phyloP scores from a whole-genome alignment of 2,329 filamentous ascomycete species.

The Ophiostoma perfectum region DNA sequence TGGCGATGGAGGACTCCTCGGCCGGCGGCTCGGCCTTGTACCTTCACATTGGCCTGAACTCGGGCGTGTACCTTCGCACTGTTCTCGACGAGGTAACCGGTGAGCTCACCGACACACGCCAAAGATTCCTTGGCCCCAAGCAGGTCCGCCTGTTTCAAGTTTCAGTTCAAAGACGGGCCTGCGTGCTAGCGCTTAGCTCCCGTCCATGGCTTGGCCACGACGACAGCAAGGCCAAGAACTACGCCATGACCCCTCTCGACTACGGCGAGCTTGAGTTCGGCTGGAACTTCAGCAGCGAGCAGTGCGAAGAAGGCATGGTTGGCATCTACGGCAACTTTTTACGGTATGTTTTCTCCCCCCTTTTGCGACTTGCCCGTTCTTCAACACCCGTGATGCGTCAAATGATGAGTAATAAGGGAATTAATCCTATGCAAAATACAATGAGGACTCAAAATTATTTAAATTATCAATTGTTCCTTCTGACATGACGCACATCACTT shows the following conservation, averaged over 20 bases:
- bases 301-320: constrained; percentile 89
- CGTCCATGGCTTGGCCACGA: constrained; percentile 95
- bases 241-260: constrained; percentile 86
- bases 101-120: constrained; percentile 88
- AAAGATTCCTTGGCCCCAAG: constrained; percentile 88
- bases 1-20: constrained; percentile 91
- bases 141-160: constrained; percentile 86
- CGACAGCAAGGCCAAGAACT: constrained; percentile 77
- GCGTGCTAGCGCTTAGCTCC: constrained; percentile 84
- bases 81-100: constrained; percentile 93
- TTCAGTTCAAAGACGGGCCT: constrained; percentile 76
- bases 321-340: constrained; percentile 85
- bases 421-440: constrained; percentile 46
- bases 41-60: constrained; percentile 91
- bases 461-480: constrained; percentile 90
- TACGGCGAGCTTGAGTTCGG: constrained; percentile 87
- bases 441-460: constrained; percentile 52
- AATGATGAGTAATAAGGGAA: constrained; percentile 56
- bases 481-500: constrained; percentile 51
- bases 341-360: constrained; percentile 52
- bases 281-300: constrained; percentile 94
- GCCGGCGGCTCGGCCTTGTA: constrained; percentile 85
- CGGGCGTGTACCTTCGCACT: constrained; percentile 91
- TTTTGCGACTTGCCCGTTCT: constrained; percentile 28
- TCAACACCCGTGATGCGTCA: constrained; percentile 18